Conservation (phyloP, 371 early-diverging fungal species). For the Catenaria anguillulae region DNA sequence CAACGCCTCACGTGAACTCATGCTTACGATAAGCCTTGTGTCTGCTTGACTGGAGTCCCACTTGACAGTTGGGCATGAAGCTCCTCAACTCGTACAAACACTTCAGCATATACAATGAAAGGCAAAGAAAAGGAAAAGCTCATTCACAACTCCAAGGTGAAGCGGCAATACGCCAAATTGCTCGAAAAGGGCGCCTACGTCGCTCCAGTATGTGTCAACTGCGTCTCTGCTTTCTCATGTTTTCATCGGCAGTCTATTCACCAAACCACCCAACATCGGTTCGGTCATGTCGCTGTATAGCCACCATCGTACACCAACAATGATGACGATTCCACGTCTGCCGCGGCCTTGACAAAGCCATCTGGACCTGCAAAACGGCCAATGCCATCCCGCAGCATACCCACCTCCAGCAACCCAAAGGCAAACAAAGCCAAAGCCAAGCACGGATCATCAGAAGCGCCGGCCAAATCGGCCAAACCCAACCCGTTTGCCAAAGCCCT, state of each 20-base stretch:
- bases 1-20: too few species aligned
- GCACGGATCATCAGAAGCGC: not conserved
- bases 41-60: too few species aligned
- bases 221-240: too few species aligned
- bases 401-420: not conserved
- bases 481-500: not conserved
- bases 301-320: not conserved
- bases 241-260: too few species aligned
- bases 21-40: too few species aligned
- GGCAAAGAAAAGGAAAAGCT: not conserved
- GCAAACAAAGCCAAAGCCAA: not conserved
- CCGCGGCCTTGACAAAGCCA: too few species aligned
- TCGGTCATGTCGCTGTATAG: not conserved
- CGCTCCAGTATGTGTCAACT: not conserved
- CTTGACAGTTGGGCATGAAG: too few species aligned
- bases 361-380: too few species aligned
- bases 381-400: too few species aligned
- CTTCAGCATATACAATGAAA: too few species aligned
- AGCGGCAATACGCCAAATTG: not conserved
- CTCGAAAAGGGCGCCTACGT: not conserved
- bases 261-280: not conserved
- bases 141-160: not conserved
- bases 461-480: not conserved
- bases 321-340: not conserved
- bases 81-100: too few species aligned